Evolutionary conservation across 805 yeast genomes (phyloP), one percentile per base, ranked within the genome.

Genomic region (Saccharomyces paradoxus): DNA sequence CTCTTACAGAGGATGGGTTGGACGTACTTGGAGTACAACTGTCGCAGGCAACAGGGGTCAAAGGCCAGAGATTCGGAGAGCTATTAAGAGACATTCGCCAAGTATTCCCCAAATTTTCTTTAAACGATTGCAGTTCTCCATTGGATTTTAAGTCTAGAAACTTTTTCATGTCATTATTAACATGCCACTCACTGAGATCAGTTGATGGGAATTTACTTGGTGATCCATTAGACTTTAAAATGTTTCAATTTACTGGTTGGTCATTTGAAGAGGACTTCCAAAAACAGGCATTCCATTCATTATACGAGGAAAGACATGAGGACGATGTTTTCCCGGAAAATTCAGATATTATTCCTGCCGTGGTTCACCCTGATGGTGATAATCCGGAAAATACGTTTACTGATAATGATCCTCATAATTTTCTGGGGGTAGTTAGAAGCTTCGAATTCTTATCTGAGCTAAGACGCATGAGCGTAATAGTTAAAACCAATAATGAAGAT

Each of bases 1-100:
- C 99, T 0, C 74, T 94, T 58, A 94, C 99, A 0, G 98, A 94
- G 65, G 99, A 94, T 67, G 98, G 98, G 0, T 75, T 94, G 41
- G 98, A 92, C 67, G 88, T 94, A 2, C 75, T 90, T 63, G 87
- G 88, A 7, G 77, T 82, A n/a, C 84, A 80, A 54, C 56, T 59
- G 28, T 66, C 58, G 9, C 59, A 61, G 46, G 66, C 70, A 8
- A 52, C 41, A 10, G 50, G 58, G 1, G 60, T 53, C 29, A 56
- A 54, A 17, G 56, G 58, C 3, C 61, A 53, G n/a, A 56, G 57
- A 21, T 69, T 73, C 49, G 64, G 70, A 26, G 61, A 58, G 2
- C 51, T 73, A 30, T 57, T 65, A 7, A 62, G 54, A 3, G 59
- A 58, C 49, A 60, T 62, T 7, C 56, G 59, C 21, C 58, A 61